Evolutionary conservation across 148 eudicot species (phyloP).

Genomic region (Limonium bicolor): DNA sequence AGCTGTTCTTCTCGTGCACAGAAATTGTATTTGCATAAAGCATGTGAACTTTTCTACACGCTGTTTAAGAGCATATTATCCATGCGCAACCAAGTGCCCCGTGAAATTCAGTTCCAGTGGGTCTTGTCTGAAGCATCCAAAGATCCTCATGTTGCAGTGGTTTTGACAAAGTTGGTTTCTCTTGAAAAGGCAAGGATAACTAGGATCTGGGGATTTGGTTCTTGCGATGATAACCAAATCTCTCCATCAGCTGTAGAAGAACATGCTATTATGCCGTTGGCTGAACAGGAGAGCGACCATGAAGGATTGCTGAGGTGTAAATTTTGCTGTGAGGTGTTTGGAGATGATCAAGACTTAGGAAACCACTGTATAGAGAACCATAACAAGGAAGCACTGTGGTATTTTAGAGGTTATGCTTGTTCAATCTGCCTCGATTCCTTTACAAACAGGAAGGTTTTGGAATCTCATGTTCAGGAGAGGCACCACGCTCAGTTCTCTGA

Average conservation of each 20-base stretch:
- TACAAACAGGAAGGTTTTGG: constrained; percentile 76
- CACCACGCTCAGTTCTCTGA: constrained; percentile 80
- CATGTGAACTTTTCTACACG: constrained; percentile 82
- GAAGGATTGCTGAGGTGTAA: constrained; percentile 52
- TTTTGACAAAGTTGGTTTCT: constrained; percentile 58
- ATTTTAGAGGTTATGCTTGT: constrained; percentile 90
- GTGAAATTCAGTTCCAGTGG: constrained; percentile 88
- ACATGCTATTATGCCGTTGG: constrained; percentile 17
- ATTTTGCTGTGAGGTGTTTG: constrained; percentile 45
- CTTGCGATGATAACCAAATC: constrained; percentile 17
- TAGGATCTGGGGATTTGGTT: constrained; percentile 61
- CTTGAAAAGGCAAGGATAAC: constrained; percentile 58
- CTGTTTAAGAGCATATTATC: constrained; percentile 75
- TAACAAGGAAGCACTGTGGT: constrained; percentile 93
- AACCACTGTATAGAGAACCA: constrained; percentile 73
- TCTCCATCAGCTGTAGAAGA: constrained; percentile 19
- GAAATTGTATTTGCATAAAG: constrained; percentile 64
- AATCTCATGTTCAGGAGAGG: constrained; percentile 86
- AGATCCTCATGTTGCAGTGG: constrained; percentile 40
- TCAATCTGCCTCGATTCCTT: constrained; percentile 96
- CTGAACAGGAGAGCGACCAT: constrained; percentile 16
- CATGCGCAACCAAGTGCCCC: constrained; percentile 70
- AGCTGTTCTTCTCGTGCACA: constrained; percentile 50
- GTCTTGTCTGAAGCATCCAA: constrained; percentile 89
- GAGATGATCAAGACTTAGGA: constrained; percentile 56